A percentile compares a stretch with the other conserved stretches of the same genome.
Conservation (phyloP, 305 asterid species). For the Fraxinus dipetala region DNA sequence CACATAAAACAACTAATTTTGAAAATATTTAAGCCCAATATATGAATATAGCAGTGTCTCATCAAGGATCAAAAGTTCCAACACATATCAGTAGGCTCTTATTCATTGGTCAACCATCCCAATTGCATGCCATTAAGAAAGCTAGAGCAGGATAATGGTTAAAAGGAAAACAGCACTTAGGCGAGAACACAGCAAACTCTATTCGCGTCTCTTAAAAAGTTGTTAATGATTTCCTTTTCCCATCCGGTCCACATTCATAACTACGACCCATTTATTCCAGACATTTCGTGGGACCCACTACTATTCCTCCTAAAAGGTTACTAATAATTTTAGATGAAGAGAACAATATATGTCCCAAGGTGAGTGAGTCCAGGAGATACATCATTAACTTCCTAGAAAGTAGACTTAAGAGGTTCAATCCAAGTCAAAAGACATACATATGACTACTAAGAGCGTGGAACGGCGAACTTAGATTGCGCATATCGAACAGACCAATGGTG, state of each 20-base stretch:
- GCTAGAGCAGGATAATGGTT: background rate
- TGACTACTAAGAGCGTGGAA: slow-evolving; percentile 75
- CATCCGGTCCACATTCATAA: background rate
- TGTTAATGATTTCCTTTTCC: background rate
- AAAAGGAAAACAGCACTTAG: background rate
- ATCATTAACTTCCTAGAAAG: background rate
- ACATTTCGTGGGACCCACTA: background rate
- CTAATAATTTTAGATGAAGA: background rate
- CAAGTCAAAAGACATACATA: slow-evolving; percentile 48
- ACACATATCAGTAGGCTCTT: background rate
- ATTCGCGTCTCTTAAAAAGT: background rate
- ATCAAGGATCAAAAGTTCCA: background rate
- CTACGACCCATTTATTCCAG: background rate
- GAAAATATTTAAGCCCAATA: background rate
- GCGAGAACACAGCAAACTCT: background rate
- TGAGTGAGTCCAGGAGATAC: background rate
- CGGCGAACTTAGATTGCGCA: slow-evolving; percentile 77
- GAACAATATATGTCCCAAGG: background rate
- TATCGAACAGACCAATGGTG: slow-evolving; percentile 83
- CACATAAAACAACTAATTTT: background rate
- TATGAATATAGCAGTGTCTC: background rate
- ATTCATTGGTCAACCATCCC: background rate
- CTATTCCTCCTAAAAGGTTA: background rate
- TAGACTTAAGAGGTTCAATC: background rate
- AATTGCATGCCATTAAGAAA: background rate